Evolutionary conservation across 1,284 basidiomycete species (phyloP).

Genomic region (Phellopilus nigrolimitatus): DNA sequence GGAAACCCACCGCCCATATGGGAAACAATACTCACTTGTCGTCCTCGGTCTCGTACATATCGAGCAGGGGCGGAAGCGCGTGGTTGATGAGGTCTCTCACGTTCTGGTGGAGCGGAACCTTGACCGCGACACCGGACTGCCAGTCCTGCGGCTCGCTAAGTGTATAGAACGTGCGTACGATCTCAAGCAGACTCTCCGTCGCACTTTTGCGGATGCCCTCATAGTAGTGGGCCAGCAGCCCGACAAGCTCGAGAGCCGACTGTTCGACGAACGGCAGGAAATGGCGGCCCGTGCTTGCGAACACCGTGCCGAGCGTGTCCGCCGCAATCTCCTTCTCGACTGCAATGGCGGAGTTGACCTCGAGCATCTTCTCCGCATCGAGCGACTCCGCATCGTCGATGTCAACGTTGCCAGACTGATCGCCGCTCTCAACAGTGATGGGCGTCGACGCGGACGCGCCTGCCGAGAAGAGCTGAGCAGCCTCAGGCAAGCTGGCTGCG

Average conservation of each 20-base stretch:
- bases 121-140: constrained; percentile 65
- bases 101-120: constrained; percentile 61
- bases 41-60: constrained; percentile 93
- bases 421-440: constrained; percentile 50
- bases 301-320: constrained; percentile 92
- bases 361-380: constrained; percentile 80
- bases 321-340: constrained; percentile 99
- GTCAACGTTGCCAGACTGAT: constrained; percentile 53
- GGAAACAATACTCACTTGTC: constrained; percentile 77
- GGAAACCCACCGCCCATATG: constrained; percentile 7
- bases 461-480: constrained; percentile 58
- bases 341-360: constrained; percentile 94
- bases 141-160: constrained; percentile 81
- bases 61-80: constrained; percentile 73
- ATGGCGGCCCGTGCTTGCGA: constrained; percentile 74
- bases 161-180: constrained; percentile 91
- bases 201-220: constrained; percentile 97
- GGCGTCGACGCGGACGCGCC: constrained; percentile 69
- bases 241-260: constrained; percentile 77
- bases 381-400: constrained; percentile 81
- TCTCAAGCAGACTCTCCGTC: constrained; percentile 84
- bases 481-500: constrained; percentile 47
- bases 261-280: constrained; percentile 89
- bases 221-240: constrained; percentile 90
- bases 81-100: constrained; percentile 83